Evolutionary conservation across 129 eudicot genomes (phyloP).

Genomic region (Tagetes patula): DNA sequence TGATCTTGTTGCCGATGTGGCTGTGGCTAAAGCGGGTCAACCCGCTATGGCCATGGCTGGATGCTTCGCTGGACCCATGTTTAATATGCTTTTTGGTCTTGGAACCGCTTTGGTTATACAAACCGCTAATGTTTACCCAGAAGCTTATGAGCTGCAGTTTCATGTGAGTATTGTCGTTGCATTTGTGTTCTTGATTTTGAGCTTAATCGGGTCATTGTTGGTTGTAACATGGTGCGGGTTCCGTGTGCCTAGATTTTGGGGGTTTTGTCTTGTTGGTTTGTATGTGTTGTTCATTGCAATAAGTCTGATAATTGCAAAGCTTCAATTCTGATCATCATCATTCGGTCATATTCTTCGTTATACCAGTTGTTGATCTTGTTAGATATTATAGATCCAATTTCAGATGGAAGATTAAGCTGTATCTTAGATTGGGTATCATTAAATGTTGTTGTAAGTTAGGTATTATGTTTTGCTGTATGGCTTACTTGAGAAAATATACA

Average conservation of each 20-base stretch:
- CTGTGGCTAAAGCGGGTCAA: constrained; percentile 95
- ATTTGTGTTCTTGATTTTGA: constrained; percentile 77
- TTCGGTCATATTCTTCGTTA: constrained; percentile 1
- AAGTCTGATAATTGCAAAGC: constrained; percentile 72
- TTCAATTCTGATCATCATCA: constrained; percentile 52
- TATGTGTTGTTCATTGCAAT: constrained; percentile 64
- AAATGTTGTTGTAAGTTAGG: constrained; percentile 8
- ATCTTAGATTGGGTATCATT: constrained; percentile 25
- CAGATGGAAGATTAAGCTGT: constrained; percentile 19
- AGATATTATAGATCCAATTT: neutral
- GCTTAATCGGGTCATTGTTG: constrained; percentile 91
- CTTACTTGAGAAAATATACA: neutral
- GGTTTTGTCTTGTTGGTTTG: constrained; percentile 90
- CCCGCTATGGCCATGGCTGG: constrained; percentile 99
- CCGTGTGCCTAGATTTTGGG: constrained; percentile 95
- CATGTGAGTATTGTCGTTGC: constrained; percentile 85
- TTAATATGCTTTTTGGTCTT: constrained; percentile 94
- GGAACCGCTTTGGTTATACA: constrained; percentile 94
- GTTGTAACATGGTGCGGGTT: constrained; percentile 88
- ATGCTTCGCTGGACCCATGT: constrained; percentile 98
- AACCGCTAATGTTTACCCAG: constrained; percentile 71
- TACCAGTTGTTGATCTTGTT: neutral
- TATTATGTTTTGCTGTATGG: constrained; percentile 1
- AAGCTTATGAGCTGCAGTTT: constrained; percentile 80
- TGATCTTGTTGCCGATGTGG: constrained; percentile 97